Evolutionary conservation across 2,329 filamentous ascomycete genomes (phyloP).

Genomic region (Diaporthe humulicola): DNA sequence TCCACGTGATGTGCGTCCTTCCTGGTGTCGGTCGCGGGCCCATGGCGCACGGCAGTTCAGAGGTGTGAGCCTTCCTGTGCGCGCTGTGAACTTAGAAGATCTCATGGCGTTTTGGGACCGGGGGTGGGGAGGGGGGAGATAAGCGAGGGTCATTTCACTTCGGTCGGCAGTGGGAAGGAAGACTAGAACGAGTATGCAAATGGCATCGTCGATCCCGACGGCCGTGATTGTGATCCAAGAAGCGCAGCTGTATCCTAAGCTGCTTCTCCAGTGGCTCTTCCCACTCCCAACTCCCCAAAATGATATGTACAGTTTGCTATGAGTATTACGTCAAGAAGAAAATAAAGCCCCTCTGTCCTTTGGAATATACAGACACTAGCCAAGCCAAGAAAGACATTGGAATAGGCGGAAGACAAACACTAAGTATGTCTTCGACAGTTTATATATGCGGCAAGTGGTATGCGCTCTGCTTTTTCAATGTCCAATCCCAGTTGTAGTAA

Average conservation of each 20-base stretch:
- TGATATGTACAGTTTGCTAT: slow-evolving; percentile 26
- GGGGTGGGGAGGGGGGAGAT: too few species aligned
- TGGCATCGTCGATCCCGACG: slow-evolving; percentile 18
- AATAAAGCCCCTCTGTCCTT: not conserved
- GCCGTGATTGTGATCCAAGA: slow-evolving; percentile 34
- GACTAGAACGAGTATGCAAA: slow-evolving; percentile 5
- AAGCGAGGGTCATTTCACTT: not conserved
- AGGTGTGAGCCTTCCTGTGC: not conserved
- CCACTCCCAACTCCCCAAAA: slow-evolving; percentile 17
- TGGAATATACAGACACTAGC: slow-evolving; percentile 33
- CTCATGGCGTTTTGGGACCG: too few species aligned
- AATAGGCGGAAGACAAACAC: slow-evolving; percentile 16
- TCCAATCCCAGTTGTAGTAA: slow-evolving; percentile 33
- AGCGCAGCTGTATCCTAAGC: slow-evolving; percentile 28
- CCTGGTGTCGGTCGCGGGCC: not conserved
- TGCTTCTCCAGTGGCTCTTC: not conserved
- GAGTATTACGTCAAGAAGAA: slow-evolving; percentile 28
- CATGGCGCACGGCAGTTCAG: not conserved
- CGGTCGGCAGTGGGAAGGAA: not conserved
- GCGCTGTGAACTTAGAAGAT: not conserved
- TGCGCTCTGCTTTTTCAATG: slow-evolving; percentile 29
- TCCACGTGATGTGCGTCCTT: not conserved
- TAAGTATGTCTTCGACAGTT: slow-evolving; percentile 21
- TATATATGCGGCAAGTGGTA: slow-evolving; percentile 29
- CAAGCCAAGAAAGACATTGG: slow-evolving; percentile 32